Evolutionary conservation across 108 stramenopile genomes (phyloP).

Genomic region (Cyclotella choctawhatcheeana): DNA sequence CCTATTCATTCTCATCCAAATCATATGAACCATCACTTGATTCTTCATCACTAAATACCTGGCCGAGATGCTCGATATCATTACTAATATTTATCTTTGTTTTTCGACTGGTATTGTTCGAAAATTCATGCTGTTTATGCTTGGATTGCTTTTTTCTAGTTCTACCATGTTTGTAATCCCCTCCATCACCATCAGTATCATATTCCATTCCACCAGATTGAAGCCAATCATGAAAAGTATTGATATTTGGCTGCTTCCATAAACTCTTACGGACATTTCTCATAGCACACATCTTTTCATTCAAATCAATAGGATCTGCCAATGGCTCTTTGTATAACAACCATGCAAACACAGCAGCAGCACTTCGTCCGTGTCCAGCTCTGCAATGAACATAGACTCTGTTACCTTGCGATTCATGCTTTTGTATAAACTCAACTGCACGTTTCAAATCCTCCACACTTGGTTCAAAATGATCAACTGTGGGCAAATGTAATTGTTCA

Average conservation of each 20-base stretch:
- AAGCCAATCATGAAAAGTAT: constrained; percentile 56
- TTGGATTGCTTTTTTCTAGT: neutral
- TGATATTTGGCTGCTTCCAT: constrained; percentile 79
- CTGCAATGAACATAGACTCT: constrained; percentile 87
- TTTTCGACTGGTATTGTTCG: neutral
- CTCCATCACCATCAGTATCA: constrained; percentile 23
- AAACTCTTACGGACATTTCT: constrained; percentile 75
- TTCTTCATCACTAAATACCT: constrained; percentile 45
- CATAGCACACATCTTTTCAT: constrained; percentile 61
- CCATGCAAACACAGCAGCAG: constrained; percentile 86
- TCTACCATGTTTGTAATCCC: neutral
- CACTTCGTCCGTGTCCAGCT: constrained; percentile 86
- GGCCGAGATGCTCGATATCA: constrained; percentile 10
- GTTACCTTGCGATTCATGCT: constrained; percentile 57
- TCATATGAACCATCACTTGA: constrained; percentile 10
- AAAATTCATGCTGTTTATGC: neutral
- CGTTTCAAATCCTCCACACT: constrained; percentile 69
- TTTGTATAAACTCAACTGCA: constrained; percentile 75
- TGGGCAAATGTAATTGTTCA: constrained; percentile 73
- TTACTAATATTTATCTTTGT: neutral
- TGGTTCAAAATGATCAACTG: constrained; percentile 89
- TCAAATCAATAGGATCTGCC: constrained; percentile 66
- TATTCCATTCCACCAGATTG: constrained; percentile 37
- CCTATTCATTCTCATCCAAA: constrained; percentile 15
- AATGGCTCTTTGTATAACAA: constrained; percentile 57